A percentile compares a stretch with the other conserved stretches of the same genome.
These are phyloP conservation scores for Orobanche coerulescens DNA, from an alignment of 257 asterid genomes.

Conservation along the genomic window DNA sequence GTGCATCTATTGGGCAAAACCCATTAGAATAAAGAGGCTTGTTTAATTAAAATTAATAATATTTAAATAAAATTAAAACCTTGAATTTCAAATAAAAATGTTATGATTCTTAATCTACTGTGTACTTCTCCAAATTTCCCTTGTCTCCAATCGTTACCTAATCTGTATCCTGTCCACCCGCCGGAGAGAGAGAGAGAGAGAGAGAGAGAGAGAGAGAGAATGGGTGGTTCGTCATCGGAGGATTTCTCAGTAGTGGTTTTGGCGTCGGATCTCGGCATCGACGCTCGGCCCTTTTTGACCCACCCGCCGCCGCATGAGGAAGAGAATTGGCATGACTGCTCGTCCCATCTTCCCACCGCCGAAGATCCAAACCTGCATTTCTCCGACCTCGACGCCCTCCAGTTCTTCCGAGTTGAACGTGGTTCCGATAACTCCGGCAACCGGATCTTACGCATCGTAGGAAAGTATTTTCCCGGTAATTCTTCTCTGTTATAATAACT, in stretches of 20 bases:
- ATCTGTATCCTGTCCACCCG: too few species aligned
- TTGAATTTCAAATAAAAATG: too few species aligned
- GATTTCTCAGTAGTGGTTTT: conserved; percentile 80
- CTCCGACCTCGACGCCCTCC: conserved; percentile 77
- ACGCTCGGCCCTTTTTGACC: conserved; percentile 67
- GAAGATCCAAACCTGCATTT: conserved; percentile 50
- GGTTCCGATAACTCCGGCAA: conserved; percentile 67
- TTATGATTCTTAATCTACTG: too few species aligned
- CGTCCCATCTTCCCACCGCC: conserved; percentile 36
- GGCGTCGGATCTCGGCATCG: conserved; percentile 90
- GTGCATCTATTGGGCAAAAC: too few species aligned
- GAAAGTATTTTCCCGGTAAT: conserved; percentile 88
- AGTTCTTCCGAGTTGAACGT: conserved; percentile 64
- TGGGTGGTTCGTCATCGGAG: conserved; percentile 45
- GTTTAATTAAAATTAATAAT: too few species aligned
- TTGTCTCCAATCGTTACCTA: too few species aligned
- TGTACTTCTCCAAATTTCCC: too few species aligned
- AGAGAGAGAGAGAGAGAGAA: conserved; percentile 15
- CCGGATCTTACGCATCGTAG: conserved; percentile 80
- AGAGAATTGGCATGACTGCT: conserved; percentile 77
- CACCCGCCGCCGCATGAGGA: conserved; percentile 38
- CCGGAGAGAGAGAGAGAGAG: neutral
- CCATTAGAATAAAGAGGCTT: too few species aligned
- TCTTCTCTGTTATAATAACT: neutral
- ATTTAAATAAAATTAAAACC: too few species aligned